Evolutionary conservation across 179 eudicot genomes (phyloP).

Genomic region (Nepenthes alata): DNA sequence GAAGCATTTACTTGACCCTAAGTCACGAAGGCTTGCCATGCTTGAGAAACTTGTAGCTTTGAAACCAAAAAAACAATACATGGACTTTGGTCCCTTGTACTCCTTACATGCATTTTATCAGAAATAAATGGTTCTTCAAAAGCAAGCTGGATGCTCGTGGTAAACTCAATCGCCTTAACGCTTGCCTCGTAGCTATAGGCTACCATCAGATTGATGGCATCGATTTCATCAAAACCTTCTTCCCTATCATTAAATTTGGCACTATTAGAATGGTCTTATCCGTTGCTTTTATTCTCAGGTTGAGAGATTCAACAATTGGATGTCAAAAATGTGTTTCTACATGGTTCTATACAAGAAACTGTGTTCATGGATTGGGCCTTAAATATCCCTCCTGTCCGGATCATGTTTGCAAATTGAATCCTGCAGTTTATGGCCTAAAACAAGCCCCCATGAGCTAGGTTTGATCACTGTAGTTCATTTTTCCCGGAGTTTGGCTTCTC

Average conservation of each 20-base stretch:
- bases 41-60: not conserved
- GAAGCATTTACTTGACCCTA: no score
- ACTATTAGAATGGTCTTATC: not conserved
- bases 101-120: not conserved
- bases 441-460: conserved; percentile 1
- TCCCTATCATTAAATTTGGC: not conserved
- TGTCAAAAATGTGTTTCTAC: conserved; percentile 4
- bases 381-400: not conserved
- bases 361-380: not conserved
- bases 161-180: not conserved
- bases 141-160: not conserved
- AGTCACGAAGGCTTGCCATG: not conserved
- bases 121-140: not conserved
- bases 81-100: not conserved
- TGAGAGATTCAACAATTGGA: conserved; percentile 4
- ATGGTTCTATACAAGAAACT: not conserved
- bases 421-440: not conserved
- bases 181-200: not conserved
- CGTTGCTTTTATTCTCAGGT: not conserved
- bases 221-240: not conserved
- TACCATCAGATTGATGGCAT: not conserved
- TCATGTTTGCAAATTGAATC: not conserved
- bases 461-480: not conserved
- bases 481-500: not conserved
- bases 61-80: not conserved